These are phyloP conservation scores for Fusarium sp. DNA, from an alignment of 2,329 filamentous ascomycete genomes.

Conservation along the genomic window DNA sequence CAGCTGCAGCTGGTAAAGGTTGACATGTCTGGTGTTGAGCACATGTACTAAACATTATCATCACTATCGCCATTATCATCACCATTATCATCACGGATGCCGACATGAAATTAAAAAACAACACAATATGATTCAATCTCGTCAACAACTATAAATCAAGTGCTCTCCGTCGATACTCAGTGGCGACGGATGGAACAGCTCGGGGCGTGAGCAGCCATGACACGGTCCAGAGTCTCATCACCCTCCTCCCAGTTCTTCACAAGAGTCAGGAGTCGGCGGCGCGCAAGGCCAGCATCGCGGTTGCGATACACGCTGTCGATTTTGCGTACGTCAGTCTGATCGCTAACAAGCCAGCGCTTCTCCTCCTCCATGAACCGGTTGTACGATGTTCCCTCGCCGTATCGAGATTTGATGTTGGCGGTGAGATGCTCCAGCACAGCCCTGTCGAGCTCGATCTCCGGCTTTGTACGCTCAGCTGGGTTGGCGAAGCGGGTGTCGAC, in stretches of 20 bases:
- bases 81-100: neutral
- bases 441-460: conserved; percentile 44
- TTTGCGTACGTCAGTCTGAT: conserved; percentile 52
- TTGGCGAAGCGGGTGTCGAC: conserved; percentile 39
- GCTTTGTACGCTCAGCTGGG: conserved; percentile 36
- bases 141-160: neutral
- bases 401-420: conserved; percentile 46
- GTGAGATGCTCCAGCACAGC: conserved; percentile 46
- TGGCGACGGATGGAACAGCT: conserved; percentile 41
- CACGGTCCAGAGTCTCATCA: conserved; percentile 50
- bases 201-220: conserved; percentile 47
- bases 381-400: conserved; percentile 47
- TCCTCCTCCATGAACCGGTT: conserved; percentile 48
- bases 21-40: neutral
- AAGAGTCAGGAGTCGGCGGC: conserved; percentile 48
- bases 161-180: neutral
- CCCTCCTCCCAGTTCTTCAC: conserved; percentile 54
- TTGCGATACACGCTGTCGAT: conserved; percentile 57
- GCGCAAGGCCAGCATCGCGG: conserved; percentile 50
- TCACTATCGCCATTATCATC: neutral
- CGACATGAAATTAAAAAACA: neutral
- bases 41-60: neutral
- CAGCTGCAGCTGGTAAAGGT: neutral
- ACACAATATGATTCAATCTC: conserved; percentile 1
- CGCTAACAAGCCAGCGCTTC: conserved; percentile 52